Conservation (phyloP, 306 rosid genomes). For the Glycyrrhiza uralensis region DNA sequence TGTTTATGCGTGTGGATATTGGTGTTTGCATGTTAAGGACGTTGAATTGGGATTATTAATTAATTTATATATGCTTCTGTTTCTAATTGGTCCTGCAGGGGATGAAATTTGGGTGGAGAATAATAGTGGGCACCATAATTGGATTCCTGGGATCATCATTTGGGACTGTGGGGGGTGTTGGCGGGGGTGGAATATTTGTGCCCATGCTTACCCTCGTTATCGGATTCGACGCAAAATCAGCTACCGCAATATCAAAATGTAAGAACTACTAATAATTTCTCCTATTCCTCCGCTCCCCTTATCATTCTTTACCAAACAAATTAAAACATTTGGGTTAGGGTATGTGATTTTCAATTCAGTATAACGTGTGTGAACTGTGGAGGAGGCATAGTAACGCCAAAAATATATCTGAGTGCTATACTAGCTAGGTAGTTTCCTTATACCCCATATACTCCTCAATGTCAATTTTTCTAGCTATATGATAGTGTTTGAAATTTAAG, state of each 20-base stretch:
- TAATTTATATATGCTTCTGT: too few relatives aligned
- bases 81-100: too few relatives aligned
- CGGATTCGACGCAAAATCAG: slow-evolving; percentile 53
- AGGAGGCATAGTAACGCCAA: too few relatives aligned
- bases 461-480: too few relatives aligned
- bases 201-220: slow-evolving; percentile 67
- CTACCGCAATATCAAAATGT: slow-evolving; percentile 91
- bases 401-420: not conserved
- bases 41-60: not conserved
- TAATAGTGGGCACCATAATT: slow-evolving; percentile 51
- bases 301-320: not conserved
- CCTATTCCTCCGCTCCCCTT: not conserved
- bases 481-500: too few relatives aligned
- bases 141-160: slow-evolving; percentile 83
- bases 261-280: slow-evolving; percentile 14
- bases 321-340: not conserved
- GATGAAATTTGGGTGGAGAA: slow-evolving; percentile 74
- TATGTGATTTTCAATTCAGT: not conserved
- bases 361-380: too few relatives aligned
- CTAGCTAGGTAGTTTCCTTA: not conserved
- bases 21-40: not conserved
- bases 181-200: slow-evolving; percentile 90
- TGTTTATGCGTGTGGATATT: not conserved
- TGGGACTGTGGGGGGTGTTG: slow-evolving; percentile 89
- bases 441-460: too few relatives aligned